Evolutionary conservation across 2,329 filamentous ascomycete genomes (phyloP).

Genomic region (Ceratocystis huliohia): DNA sequence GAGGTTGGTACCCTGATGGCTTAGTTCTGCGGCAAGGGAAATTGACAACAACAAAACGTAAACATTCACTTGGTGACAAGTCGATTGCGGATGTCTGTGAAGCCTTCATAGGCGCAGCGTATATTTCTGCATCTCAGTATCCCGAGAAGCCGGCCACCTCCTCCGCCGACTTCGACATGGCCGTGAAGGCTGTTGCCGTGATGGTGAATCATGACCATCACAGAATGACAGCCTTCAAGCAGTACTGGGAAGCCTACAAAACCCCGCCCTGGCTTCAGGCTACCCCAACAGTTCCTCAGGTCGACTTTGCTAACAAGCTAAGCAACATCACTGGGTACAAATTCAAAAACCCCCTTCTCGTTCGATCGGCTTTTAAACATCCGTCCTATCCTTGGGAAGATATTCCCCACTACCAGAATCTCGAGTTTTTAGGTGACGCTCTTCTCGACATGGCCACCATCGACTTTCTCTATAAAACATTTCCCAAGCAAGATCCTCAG

Average conservation of each 20-base stretch:
- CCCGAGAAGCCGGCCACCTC: slow-evolving; percentile 29
- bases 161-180: slow-evolving; percentile 38
- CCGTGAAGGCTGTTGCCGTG: slow-evolving; percentile 50
- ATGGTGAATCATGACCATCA: slow-evolving; percentile 62
- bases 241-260: slow-evolving; percentile 59
- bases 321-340: slow-evolving; percentile 42
- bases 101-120: slow-evolving; percentile 79
- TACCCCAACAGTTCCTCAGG: slow-evolving; percentile 50
- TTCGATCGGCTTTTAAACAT: slow-evolving; percentile 78
- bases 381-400: slow-evolving; percentile 64
- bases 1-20: slow-evolving; percentile 79
- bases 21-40: slow-evolving; percentile 65
- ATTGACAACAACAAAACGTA: slow-evolving; percentile 32
- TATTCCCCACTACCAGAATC: slow-evolving; percentile 78
- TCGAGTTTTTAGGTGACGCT: slow-evolving; percentile 86
- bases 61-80: slow-evolving; percentile 70
- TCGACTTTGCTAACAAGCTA: slow-evolving; percentile 54
- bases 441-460: slow-evolving; percentile 78
- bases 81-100: slow-evolving; percentile 90
- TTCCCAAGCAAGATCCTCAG: slow-evolving; percentile 73
- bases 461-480: slow-evolving; percentile 64
- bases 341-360: slow-evolving; percentile 63
- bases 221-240: slow-evolving; percentile 51
- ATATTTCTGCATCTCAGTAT: slow-evolving; percentile 37
- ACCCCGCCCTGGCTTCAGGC: slow-evolving; percentile 59